Conservation (phyloP, 2,329 filamentous ascomycete genomes). For the Pseudogymnoascus sp. region DNA sequence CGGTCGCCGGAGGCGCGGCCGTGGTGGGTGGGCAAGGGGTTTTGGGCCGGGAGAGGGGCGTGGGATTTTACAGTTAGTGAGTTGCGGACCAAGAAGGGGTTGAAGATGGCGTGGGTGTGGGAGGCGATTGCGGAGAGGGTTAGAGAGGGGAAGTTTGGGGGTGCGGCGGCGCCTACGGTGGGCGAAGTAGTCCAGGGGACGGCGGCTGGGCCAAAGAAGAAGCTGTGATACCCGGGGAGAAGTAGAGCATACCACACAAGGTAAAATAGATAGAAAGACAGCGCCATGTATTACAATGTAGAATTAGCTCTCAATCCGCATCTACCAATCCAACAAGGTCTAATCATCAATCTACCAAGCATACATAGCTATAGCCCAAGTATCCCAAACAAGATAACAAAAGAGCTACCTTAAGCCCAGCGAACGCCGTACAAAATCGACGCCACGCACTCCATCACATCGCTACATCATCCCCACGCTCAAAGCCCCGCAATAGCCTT, state of each 20-base stretch:
- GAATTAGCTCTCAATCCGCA: not conserved
- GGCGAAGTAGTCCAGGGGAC: constrained; percentile 21
- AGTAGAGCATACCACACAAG: not conserved
- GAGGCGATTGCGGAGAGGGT: constrained; percentile 11
- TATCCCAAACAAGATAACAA: not conserved
- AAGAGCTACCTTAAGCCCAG: not conserved
- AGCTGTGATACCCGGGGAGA: not conserved
- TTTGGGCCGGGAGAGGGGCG: not conserved
- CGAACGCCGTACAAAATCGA: not conserved
- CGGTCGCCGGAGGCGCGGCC: not conserved
- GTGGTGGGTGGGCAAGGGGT: constrained; percentile 3
- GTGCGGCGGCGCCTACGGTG: constrained; percentile 19
- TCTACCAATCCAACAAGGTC: not conserved
- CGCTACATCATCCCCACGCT: constrained; percentile 4
- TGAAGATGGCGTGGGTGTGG: constrained; percentile 14
- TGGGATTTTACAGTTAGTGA: constrained; percentile 2
- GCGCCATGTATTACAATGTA: not conserved
- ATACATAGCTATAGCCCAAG: not conserved
- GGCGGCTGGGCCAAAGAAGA: constrained; percentile 8
- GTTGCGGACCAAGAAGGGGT: not conserved
- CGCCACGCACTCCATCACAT: not conserved
- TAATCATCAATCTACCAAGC: not conserved
- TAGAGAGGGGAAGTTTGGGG: constrained; percentile 10
- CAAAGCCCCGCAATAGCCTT: constrained; percentile 51
- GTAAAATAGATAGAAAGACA: not conserved